These are phyloP conservation scores for Mentha longifolia DNA, from an alignment of 257 asterid species.

Conservation along the genomic window DNA sequence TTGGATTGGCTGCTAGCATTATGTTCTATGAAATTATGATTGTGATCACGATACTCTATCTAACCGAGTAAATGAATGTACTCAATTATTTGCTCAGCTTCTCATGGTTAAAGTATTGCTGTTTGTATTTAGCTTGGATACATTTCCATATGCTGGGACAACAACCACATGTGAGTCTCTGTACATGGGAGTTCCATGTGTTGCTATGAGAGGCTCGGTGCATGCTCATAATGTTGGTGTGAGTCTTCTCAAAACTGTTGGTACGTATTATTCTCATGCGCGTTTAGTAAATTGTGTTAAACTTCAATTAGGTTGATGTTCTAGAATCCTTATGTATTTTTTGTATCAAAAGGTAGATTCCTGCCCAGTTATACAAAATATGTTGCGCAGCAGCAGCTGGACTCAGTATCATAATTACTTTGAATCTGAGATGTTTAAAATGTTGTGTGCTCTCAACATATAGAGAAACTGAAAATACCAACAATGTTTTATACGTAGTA, in stretches of 20 bases:
- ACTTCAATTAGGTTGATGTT: slow-evolving; percentile 16
- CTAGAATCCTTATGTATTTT: background rate
- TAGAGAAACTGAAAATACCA: too few relatives aligned
- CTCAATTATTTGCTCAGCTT: slow-evolving; percentile 21
- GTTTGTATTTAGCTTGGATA: slow-evolving; percentile 77
- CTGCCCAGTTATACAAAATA: too few relatives aligned
- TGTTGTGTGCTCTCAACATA: too few relatives aligned
- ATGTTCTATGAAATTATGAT: background rate
- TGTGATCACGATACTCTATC: background rate
- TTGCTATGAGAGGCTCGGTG: slow-evolving; percentile 92
- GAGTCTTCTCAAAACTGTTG: slow-evolving; percentile 83
- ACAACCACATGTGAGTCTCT: slow-evolving; percentile 98
- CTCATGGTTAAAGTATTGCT: slow-evolving; percentile 23
- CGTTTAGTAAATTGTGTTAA: slow-evolving; percentile 14
- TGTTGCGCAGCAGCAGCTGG: too few relatives aligned
- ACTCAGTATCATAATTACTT: too few relatives aligned
- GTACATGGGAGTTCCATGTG: slow-evolving; percentile 98
- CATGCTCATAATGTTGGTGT: slow-evolving; percentile 99
- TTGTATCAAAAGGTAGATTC: too few relatives aligned
- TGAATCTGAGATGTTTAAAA: too few relatives aligned
- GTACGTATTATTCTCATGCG: slow-evolving; percentile 46
- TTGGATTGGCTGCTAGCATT: slow-evolving; percentile 3
- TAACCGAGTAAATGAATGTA: background rate
- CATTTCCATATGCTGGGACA: slow-evolving; percentile 99
- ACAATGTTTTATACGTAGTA: too few relatives aligned